A percentile compares a stretch with the other conserved stretches of the same genome.
Evolutionary conservation across 352 stramenopile genomes (phyloP).

Genomic region (Pythium aristosporum): DNA sequence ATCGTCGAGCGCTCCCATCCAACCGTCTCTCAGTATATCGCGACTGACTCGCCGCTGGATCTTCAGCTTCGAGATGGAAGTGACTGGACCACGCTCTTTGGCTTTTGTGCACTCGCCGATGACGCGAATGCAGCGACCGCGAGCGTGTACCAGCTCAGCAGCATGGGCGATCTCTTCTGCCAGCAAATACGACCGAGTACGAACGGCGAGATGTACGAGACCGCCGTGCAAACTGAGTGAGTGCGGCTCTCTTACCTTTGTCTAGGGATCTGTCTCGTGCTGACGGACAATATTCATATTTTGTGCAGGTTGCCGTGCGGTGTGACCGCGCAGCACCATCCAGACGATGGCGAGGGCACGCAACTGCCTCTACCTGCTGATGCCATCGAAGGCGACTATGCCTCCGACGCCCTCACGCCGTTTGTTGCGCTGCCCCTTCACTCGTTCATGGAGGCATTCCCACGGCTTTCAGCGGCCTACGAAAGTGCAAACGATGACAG

Average conservation of each 20-base stretch:
- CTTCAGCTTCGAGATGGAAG: slow-evolving; percentile 57
- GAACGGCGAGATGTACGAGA: slow-evolving; percentile 37
- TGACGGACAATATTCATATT: slow-evolving; percentile 5
- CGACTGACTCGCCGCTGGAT: slow-evolving; percentile 57
- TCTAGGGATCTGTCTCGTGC: not conserved
- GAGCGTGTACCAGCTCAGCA: slow-evolving; percentile 62
- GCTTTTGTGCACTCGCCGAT: slow-evolving; percentile 40
- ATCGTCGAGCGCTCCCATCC: not conserved
- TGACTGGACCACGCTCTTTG: slow-evolving; percentile 55
- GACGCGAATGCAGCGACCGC: slow-evolving; percentile 18
- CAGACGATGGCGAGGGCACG: slow-evolving; percentile 6
- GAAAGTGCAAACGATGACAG: not conserved
- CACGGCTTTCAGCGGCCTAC: slow-evolving; percentile 32
- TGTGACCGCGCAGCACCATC: slow-evolving; percentile 29
- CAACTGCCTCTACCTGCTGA: slow-evolving; percentile 51
- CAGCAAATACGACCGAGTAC: slow-evolving; percentile 43
- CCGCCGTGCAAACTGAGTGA: slow-evolving; percentile 59
- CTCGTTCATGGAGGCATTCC: slow-evolving; percentile 46
- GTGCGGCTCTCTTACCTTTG: slow-evolving; percentile 14
- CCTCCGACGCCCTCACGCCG: slow-evolving; percentile 41
- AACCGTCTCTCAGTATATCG: slow-evolving; percentile 46
- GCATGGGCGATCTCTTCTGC: slow-evolving; percentile 59
- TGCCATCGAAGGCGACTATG: slow-evolving; percentile 55
- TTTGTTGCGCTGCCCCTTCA: slow-evolving; percentile 49
- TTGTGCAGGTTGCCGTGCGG: slow-evolving; percentile 51